Percentiles rank a stretch among this genome's conserved stretches.
Evolutionary conservation across 2,329 filamentous ascomycete species (phyloP).

Genomic region (Ceratocystis smalleyi): DNA sequence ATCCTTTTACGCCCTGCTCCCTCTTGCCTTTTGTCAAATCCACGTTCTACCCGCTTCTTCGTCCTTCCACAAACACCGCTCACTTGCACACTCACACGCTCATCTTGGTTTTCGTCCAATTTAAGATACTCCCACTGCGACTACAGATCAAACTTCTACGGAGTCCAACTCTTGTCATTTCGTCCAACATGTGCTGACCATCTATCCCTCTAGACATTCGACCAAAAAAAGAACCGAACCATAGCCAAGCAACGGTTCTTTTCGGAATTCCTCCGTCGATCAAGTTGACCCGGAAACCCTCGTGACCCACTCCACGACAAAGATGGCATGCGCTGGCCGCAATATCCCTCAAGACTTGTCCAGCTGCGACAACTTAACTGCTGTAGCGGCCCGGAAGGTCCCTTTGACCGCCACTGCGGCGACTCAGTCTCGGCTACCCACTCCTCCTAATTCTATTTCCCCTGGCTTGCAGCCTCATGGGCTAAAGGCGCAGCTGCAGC

Average conservation of each 20-base stretch:
- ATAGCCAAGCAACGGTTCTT: background rate
- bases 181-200: too few species aligned
- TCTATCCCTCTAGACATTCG: too few species aligned
- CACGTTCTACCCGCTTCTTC: background rate
- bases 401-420: conserved; percentile 40
- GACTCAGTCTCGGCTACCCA: conserved; percentile 55
- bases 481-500: conserved; percentile 51
- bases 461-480: conserved; percentile 71
- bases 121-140: too few species aligned
- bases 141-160: too few species aligned
- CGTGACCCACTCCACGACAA: background rate
- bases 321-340: conserved; percentile 46
- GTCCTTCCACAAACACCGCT: background rate
- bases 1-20: background rate
- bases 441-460: conserved; percentile 90
- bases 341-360: conserved; percentile 47
- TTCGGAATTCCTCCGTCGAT: background rate
- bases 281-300: background rate
- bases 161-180: too few species aligned
- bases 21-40: background rate
- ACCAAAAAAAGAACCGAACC: too few species aligned
- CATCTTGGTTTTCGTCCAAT: too few species aligned
- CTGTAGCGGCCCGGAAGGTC: conserved; percentile 52
- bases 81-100: background rate
- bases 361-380: conserved; percentile 56